phyloP scores from a whole-genome alignment of 768 basidiomycete genomes.

The Harrya chromipes region DNA sequence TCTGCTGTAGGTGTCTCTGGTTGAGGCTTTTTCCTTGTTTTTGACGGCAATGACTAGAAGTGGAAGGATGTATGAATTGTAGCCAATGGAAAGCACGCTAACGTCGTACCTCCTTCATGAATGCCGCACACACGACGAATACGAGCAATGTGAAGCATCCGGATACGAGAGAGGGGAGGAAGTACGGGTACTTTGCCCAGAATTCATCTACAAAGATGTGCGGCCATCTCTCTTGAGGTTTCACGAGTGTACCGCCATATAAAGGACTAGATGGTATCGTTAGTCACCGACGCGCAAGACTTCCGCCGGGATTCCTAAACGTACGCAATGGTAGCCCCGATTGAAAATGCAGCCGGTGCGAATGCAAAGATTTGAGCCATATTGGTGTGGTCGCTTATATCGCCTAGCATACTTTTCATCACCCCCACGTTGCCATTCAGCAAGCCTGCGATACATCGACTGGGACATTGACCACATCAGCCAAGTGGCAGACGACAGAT shows the following conservation, averaged over 20 bases:
- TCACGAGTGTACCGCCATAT: constrained; percentile 54
- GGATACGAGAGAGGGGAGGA: constrained; percentile 32
- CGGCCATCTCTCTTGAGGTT: constrained; percentile 56
- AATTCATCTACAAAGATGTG: constrained; percentile 40
- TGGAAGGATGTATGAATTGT: background rate
- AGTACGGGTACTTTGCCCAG: constrained; percentile 37
- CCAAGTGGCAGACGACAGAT: background rate
- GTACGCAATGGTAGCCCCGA: constrained; percentile 4
- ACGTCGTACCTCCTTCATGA: constrained; percentile 32
- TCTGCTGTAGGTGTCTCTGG: background rate
- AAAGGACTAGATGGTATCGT: constrained; percentile 42
- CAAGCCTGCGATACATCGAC: constrained; percentile 35
- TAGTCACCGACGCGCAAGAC: background rate
- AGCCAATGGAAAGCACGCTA: background rate
- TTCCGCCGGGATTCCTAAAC: background rate
- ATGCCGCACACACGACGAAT: constrained; percentile 18
- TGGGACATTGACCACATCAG: constrained; percentile 12
- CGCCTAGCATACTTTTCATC: constrained; percentile 69
- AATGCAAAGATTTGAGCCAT: constrained; percentile 36
- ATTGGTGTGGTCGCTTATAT: constrained; percentile 45
- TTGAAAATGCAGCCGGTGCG: background rate
- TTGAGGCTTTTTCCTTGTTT: background rate
- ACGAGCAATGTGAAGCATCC: constrained; percentile 12
- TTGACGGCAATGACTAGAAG: constrained; percentile 25
- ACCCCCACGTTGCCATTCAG: constrained; percentile 47